These are phyloP conservation scores for Conringia planisiliqua DNA, from an alignment of 345 rosid species.

Conservation along the genomic window DNA sequence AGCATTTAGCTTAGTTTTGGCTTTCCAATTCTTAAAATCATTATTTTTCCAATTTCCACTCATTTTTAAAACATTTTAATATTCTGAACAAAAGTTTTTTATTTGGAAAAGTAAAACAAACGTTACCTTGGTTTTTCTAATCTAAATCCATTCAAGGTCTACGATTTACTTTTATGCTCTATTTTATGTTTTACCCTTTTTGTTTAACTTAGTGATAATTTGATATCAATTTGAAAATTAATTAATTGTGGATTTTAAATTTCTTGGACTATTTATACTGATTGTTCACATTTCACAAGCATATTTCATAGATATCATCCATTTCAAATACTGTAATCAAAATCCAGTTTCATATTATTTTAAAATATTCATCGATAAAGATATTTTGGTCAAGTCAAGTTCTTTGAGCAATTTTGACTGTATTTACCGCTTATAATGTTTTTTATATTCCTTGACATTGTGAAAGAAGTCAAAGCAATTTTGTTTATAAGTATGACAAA, in stretches of 20 bases:
- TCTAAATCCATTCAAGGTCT: background rate
- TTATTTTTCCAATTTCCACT: background rate
- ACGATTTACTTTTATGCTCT: background rate
- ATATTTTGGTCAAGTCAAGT: conserved; percentile 10
- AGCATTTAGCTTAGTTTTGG: background rate
- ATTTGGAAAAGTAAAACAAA: background rate
- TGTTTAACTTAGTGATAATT: background rate
- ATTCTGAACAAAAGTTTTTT: background rate
- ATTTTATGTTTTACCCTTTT: background rate
- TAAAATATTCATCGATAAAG: background rate
- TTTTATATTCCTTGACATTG: background rate
- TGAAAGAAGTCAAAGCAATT: background rate
- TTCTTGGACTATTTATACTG: background rate
- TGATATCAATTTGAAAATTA: background rate
- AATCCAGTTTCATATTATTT: background rate
- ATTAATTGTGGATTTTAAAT: background rate
- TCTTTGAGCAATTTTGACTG: background rate
- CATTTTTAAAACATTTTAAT: background rate
- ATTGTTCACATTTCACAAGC: background rate
- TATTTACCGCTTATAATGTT: background rate
- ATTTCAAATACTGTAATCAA: background rate
- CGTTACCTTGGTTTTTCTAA: background rate
- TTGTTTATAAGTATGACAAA: background rate
- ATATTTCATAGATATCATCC: background rate
- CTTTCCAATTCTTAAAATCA: background rate